Base-by-base conservation (phyloP, 345 rosid species). In the Eucalyptus urophylla region DNA sequence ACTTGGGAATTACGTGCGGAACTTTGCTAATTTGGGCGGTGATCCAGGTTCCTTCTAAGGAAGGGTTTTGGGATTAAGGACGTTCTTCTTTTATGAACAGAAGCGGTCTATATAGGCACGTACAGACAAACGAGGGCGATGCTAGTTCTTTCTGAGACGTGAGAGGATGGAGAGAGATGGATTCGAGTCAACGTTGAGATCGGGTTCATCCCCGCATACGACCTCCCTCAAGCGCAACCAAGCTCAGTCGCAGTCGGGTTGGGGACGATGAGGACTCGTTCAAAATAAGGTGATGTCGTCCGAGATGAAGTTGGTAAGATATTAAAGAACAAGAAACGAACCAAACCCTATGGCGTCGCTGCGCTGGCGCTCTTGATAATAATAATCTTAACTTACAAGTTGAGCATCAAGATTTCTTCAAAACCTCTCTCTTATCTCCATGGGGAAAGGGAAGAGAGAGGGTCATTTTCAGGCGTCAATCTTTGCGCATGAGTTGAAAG, bases 181-280 rank as follows among this genome's bases (percentile, higher is more conserved):
- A 69, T 67, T 69, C 47, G 47, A 51, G 83, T 87, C 51, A 58
- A 43, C 69, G 80, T 37, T 87, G 67, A 49, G 56, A 51, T 86
- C 37, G 14, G 31, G 87, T 45, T 86, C 92, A 88, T 92, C 96
- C 98, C 97, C 95, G 93, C 88, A 29, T 92, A 92, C 67, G 29
- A 89, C 96, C 97, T 93, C 72, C 97, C 97, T 92, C 94, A 43
- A 19, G 89, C 93, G n/a, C 76, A 14, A 89, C 93, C 88, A 88
- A 72, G 88, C 87, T 90, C 69, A 76, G 85, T 76, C 85, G 8
- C 85, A 21, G 47, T 40, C 7, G 85, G 69, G 86, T 31, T 86
- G 45, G 49, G 13, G 87, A 89, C 89, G 51, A 87, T 31, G 50
- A 56, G 62, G 62, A 37, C 45, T 86, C 12, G 29, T 76, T 76